Evolutionary conservation across 139 green algal species (phyloP).

Genomic region (Auxenochlorella pyrenoidosa): DNA sequence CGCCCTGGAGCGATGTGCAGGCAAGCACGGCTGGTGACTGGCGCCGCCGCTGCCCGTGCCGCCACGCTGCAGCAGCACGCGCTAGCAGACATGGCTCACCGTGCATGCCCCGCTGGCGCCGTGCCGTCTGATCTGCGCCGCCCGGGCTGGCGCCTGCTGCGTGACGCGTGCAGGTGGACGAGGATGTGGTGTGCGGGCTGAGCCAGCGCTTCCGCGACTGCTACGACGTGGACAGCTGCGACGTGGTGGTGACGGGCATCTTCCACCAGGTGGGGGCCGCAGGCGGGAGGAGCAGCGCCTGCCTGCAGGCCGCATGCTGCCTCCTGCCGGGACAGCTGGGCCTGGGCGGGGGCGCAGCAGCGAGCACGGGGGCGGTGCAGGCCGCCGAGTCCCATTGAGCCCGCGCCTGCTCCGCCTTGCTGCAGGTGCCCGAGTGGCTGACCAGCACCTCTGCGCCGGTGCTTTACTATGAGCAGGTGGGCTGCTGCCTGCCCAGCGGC

Average conservation of each 20-base stretch:
- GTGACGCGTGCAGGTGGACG: constrained; percentile 17
- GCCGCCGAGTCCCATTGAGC: too few relatives aligned
- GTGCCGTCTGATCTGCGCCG: too few relatives aligned
- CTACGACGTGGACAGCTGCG: constrained; percentile 58
- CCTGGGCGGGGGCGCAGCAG: too few relatives aligned
- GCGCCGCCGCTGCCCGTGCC: not conserved
- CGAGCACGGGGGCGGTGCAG: too few relatives aligned
- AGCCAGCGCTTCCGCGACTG: constrained; percentile 66
- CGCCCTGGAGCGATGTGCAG: constrained; percentile 63
- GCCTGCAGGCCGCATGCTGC: not conserved
- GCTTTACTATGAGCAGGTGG: constrained; percentile 71
- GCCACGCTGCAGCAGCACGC: not conserved
- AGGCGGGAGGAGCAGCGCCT: not conserved
- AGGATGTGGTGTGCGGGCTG: constrained; percentile 59
- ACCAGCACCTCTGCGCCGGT: constrained; percentile 56
- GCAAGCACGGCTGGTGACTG: not conserved
- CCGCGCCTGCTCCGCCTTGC: not conserved
- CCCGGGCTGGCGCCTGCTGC: too few relatives aligned
- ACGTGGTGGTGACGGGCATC: constrained; percentile 77
- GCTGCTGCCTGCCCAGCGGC: not conserved
- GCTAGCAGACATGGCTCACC: too few relatives aligned
- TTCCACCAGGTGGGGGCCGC: constrained; percentile 69
- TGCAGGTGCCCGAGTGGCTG: constrained; percentile 76
- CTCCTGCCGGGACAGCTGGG: too few relatives aligned
- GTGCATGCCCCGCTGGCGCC: too few relatives aligned